Evolutionary conservation across 106 monocot genomes (phyloP), one percentile per base, ranked within the genome.

Genomic region (Dioscorea dumetorum): DNA sequence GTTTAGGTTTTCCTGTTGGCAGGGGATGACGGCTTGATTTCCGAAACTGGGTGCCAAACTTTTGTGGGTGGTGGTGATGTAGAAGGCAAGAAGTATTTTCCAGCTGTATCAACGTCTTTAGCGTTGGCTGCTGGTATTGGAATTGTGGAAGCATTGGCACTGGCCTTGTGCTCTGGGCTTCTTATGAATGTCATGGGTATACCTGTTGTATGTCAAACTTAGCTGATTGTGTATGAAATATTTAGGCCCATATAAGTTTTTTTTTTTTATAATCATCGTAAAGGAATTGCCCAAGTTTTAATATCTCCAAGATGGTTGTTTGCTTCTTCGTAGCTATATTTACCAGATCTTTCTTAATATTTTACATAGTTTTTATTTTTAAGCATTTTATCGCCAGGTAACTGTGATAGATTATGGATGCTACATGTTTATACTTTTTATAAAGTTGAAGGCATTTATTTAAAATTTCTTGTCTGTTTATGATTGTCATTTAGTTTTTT

Each of bases 81-180:
- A 58, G 68, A 77, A 72, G 57, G 71, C 62, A 85, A 75, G 62
- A 87, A 85, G 76, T 71, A 76, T 66, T 84, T 92, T 67, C 97
- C 97, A 52, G 82, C 92, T 50, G 87, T 99, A 20, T 90, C 97
- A 65, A 87, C 92, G 41, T 99, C 97, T 22, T 71, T 99, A 63
- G 68, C 75, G 69, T 78, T 92, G 71, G 97, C 97, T 67, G 80
- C 90, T 66, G 82, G 77, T 13, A 83, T 99, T 74, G 97, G 97
- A 35, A 73, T 99, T 66, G 18, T 72, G 21, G 92, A 99, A 77
- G 81, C 84, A 17, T 33, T 92, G 24, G 69, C 74, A 15, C 54
- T 99, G 33, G 67, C 72, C 10, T 35, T 87, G 48, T 89, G 92
- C 22, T 90, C 92, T 22, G 89, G 84, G 14, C 21, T 60, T 24